These are phyloP conservation scores for Closterium sp. DNA, from an alignment of 139 green algal genomes.

Conservation along the genomic window DNA sequence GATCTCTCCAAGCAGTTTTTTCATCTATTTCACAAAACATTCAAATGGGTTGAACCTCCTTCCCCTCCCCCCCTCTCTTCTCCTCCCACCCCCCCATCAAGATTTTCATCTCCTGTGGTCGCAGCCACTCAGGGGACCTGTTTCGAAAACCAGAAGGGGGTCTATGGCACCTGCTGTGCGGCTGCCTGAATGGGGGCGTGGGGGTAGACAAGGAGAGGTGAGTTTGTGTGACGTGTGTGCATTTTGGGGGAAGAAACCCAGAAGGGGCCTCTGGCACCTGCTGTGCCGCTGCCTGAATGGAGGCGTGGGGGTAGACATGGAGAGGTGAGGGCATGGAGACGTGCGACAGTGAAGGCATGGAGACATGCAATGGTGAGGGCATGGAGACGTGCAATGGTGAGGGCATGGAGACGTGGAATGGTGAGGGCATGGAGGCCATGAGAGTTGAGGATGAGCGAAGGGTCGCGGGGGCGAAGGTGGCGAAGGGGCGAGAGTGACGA, in stretches of 20 bases:
- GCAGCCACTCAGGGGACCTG: background rate
- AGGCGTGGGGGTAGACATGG: background rate
- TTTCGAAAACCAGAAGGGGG: background rate
- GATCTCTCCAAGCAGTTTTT: no score
- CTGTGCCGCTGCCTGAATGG: background rate
- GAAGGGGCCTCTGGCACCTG: background rate
- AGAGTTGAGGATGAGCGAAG: no score
- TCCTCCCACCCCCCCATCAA: background rate
- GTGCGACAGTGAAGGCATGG: no score
- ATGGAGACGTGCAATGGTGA: no score
- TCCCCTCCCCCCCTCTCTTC: no score
- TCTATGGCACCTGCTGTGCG: background rate
- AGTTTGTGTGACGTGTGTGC: background rate
- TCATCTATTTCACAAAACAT: no score
- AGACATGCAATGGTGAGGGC: background rate
- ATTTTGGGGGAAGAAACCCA: no score
- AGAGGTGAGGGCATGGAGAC: background rate
- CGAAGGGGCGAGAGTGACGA: no score
- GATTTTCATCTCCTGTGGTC: background rate
- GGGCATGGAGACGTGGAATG: no score
- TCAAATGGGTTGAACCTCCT: no score
- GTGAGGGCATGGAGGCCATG: no score
- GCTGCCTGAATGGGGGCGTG: background rate
- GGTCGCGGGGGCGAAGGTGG: no score
- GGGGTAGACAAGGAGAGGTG: background rate